phyloP scores from a whole-genome alignment of 2,329 filamentous ascomycete species.

The Ceratocystis huliohia region DNA sequence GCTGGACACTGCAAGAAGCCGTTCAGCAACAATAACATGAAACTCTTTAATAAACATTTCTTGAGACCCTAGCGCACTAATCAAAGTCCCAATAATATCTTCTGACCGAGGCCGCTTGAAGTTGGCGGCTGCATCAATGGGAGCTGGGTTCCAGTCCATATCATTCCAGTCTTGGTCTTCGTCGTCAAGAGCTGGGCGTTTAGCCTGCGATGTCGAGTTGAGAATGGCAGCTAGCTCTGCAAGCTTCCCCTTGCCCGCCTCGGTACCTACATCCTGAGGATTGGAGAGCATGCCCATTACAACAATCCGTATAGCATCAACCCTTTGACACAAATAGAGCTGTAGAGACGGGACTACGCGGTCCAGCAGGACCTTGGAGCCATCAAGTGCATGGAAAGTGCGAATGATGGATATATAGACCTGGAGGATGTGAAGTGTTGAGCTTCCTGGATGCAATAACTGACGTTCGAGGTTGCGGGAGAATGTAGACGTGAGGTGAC shows the following conservation, averaged over 20 bases:
- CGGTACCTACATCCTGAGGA: conserved; percentile 38
- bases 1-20: conserved; percentile 54
- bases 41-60: conserved; percentile 93
- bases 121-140: conserved; percentile 81
- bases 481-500: conserved; percentile 58
- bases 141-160: conserved; percentile 85
- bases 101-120: conserved; percentile 81
- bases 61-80: conserved; percentile 75
- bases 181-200: conserved; percentile 42
- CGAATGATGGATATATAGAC: conserved; percentile 71
- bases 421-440: conserved; percentile 61
- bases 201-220: conserved; percentile 45
- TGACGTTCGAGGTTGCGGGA: conserved; percentile 50
- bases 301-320: conserved; percentile 66
- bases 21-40: conserved; percentile 75
- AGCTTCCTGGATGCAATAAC: conserved; percentile 61
- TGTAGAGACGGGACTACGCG: conserved; percentile 61
- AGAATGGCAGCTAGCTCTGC: conserved; percentile 56
- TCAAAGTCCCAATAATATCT: conserved; percentile 82
- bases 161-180: conserved; percentile 81
- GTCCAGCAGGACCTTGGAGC: conserved; percentile 64
- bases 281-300: conserved; percentile 60
- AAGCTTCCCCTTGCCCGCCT: conserved; percentile 37
- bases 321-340: conserved; percentile 61
- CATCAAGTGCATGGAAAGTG: conserved; percentile 61